Evolutionary conservation across 495 filamentous ascomycete genomes (phyloP).

Genomic region (Daldinia loculata): DNA sequence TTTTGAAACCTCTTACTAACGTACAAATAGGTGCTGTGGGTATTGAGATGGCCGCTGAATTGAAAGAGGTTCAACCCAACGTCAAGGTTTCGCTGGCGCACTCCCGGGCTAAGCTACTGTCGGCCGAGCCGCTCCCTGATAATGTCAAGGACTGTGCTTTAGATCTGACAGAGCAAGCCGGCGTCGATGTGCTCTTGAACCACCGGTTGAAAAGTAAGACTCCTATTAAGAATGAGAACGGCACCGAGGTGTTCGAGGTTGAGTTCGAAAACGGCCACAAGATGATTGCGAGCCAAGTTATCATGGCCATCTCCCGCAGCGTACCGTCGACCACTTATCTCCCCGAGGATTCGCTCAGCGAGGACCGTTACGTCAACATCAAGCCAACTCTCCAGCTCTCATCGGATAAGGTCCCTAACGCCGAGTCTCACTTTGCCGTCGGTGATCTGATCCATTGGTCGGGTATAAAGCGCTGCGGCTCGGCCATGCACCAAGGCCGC

Average conservation of each 20-base stretch:
- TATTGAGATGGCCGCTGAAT: slow-evolving; percentile 75
- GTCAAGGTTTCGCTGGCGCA: slow-evolving; percentile 72
- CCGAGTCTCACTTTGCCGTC: slow-evolving; percentile 65
- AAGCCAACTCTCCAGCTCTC: slow-evolving; percentile 58
- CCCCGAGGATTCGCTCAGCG: slow-evolving; percentile 55
- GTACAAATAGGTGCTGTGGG: slow-evolving; percentile 66
- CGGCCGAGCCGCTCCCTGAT: slow-evolving; percentile 70
- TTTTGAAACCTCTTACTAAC: not conserved
- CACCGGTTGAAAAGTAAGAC: slow-evolving; percentile 55
- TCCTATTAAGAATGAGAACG: slow-evolving; percentile 39
- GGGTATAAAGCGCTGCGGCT: slow-evolving; percentile 76
- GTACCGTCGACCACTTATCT: slow-evolving; percentile 65
- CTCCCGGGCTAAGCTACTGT: slow-evolving; percentile 68
- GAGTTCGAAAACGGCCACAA: slow-evolving; percentile 63
- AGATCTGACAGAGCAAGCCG: slow-evolving; percentile 59
- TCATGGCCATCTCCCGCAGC: slow-evolving; percentile 67
- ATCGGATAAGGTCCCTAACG: slow-evolving; percentile 56
- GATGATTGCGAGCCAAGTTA: slow-evolving; percentile 63
- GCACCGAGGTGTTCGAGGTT: slow-evolving; percentile 51
- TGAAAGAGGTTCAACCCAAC: slow-evolving; percentile 66
- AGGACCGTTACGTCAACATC: slow-evolving; percentile 67
- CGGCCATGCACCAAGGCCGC: slow-evolving; percentile 72
- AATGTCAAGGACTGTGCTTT: slow-evolving; percentile 66
- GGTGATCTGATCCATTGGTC: slow-evolving; percentile 66
- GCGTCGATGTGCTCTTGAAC: slow-evolving; percentile 65